A percentile compares a stretch with the other conserved stretches of the same genome.
Conservation (phyloP, 768 basidiomycete species). For the Trametes maxima region DNA sequence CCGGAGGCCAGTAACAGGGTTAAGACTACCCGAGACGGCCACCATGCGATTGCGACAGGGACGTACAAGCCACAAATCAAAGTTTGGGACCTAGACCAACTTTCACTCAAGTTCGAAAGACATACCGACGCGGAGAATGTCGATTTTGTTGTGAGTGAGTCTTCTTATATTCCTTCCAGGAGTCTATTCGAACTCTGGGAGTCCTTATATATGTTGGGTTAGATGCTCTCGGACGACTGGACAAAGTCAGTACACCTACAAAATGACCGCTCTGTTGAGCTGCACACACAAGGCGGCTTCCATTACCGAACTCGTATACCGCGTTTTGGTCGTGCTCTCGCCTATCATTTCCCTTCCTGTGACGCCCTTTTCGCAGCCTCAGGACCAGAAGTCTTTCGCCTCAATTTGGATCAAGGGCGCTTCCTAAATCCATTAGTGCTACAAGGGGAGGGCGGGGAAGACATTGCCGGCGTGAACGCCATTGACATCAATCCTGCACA, state of each 20-base stretch:
- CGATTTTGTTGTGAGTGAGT: slow-evolving; percentile 92
- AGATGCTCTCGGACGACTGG: slow-evolving; percentile 98
- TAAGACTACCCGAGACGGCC: slow-evolving; percentile 89
- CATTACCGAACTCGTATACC: slow-evolving; percentile 95
- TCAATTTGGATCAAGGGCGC: slow-evolving; percentile 94
- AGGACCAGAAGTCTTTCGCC: slow-evolving; percentile 86
- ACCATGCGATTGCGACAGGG: slow-evolving; percentile 91
- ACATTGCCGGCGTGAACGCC: slow-evolving; percentile 83
- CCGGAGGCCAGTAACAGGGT: slow-evolving; percentile 94
- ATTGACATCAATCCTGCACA: slow-evolving; percentile 94
- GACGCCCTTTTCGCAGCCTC: slow-evolving; percentile 85
- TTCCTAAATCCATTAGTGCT: slow-evolving; percentile 83
- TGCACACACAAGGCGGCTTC: slow-evolving; percentile 92
- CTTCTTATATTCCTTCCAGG: slow-evolving; percentile 13
- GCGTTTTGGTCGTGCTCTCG: slow-evolving; percentile 87
- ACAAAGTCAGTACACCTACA: slow-evolving; percentile 97
- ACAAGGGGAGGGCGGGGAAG: slow-evolving; percentile 48
- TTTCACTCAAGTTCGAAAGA: slow-evolving; percentile 93
- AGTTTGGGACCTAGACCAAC: slow-evolving; percentile 92
- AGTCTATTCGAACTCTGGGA: not conserved
- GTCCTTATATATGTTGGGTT: slow-evolving; percentile 5
- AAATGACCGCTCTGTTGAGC: slow-evolving; percentile 90
- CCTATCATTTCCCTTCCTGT: slow-evolving; percentile 93
- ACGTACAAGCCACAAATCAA: slow-evolving; percentile 98
- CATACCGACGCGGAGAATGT: slow-evolving; percentile 97